Evolutionary conservation across 768 basidiomycete genomes (phyloP).

Genomic region (Boletus fagicola): DNA sequence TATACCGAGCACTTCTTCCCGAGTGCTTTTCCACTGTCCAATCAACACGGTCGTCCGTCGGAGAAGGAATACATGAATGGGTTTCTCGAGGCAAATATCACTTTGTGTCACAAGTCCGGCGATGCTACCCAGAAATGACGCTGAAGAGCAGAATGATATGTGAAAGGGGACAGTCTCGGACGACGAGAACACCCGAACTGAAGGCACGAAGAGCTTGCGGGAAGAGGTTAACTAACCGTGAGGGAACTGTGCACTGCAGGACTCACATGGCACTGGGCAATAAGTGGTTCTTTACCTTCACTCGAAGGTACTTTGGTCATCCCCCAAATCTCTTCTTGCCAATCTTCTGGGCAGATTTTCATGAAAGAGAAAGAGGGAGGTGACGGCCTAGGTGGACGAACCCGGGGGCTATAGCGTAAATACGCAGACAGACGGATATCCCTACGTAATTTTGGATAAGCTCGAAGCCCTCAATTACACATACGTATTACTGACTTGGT

Average conservation of each 20-base stretch:
- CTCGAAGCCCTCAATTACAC: background rate
- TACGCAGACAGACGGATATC: slow-evolving; percentile 24
- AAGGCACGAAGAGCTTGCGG: slow-evolving; percentile 59
- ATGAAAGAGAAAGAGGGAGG: slow-evolving; percentile 26
- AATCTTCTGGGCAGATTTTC: slow-evolving; percentile 32
- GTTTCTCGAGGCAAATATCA: slow-evolving; percentile 15
- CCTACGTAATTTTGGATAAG: slow-evolving; percentile 16
- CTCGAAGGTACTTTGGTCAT: slow-evolving; percentile 16
- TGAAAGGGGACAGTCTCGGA: slow-evolving; percentile 64
- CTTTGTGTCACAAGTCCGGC: slow-evolving; percentile 4
- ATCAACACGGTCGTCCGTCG: slow-evolving; percentile 49
- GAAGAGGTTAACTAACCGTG: background rate
- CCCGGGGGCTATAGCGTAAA: slow-evolving; percentile 28
- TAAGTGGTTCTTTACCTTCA: slow-evolving; percentile 9
- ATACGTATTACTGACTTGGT: slow-evolving; percentile 20
- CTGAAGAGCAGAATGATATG: slow-evolving; percentile 54
- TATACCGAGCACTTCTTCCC: slow-evolving; percentile 43
- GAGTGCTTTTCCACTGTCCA: slow-evolving; percentile 9
- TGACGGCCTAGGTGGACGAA: slow-evolving; percentile 32
- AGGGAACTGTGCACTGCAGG: background rate
- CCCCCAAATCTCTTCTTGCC: slow-evolving; percentile 34
- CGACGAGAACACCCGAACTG: slow-evolving; percentile 55
- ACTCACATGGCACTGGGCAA: slow-evolving; percentile 33
- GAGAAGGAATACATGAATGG: slow-evolving; percentile 53
- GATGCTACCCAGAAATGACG: slow-evolving; percentile 33